Conservation (phyloP, 73 alveolate genomes). For the Paramecium biaurelia region DNA sequence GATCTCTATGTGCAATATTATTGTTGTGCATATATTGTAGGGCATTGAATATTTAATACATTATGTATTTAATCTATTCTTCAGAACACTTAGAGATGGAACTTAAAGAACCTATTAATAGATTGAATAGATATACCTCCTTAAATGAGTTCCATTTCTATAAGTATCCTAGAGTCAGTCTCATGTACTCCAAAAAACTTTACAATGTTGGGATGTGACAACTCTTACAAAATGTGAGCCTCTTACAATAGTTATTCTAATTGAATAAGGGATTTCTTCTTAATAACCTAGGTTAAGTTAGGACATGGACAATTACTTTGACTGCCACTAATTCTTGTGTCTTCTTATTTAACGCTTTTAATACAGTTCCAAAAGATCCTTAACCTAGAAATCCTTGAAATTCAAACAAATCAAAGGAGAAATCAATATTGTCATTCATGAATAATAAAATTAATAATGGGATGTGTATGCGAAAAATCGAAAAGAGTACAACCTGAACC, state of each 20-base stretch:
- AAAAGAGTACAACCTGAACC: constrained; percentile 3
- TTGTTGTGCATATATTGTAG: constrained; percentile 67
- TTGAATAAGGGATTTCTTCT: constrained; percentile 56
- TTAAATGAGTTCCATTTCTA: constrained; percentile 76
- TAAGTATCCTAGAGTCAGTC: constrained; percentile 47
- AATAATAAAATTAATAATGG: neutral
- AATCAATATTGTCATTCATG: neutral
- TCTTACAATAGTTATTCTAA: constrained; percentile 62
- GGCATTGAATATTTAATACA: constrained; percentile 60
- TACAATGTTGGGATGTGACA: constrained; percentile 77
- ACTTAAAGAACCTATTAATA: constrained; percentile 54
- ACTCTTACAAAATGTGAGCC: constrained; percentile 66
- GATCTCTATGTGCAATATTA: constrained; percentile 71
- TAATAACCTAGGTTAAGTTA: constrained; percentile 1
- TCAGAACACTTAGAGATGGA: constrained; percentile 25
- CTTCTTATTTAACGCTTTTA: constrained; percentile 69
- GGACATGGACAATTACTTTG: constrained; percentile 40
- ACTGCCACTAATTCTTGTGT: constrained; percentile 71
- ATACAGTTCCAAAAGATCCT: constrained; percentile 80
- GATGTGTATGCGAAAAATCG: constrained; percentile 4
- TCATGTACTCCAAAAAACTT: constrained; percentile 71
- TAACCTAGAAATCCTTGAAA: constrained; percentile 65
- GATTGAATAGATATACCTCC: constrained; percentile 61
- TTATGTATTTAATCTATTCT: constrained; percentile 35
- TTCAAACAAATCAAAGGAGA: constrained; percentile 50